Evolutionary conservation across 495 filamentous ascomycete genomes (phyloP).

Genomic region (Neohortaea acidophila): DNA sequence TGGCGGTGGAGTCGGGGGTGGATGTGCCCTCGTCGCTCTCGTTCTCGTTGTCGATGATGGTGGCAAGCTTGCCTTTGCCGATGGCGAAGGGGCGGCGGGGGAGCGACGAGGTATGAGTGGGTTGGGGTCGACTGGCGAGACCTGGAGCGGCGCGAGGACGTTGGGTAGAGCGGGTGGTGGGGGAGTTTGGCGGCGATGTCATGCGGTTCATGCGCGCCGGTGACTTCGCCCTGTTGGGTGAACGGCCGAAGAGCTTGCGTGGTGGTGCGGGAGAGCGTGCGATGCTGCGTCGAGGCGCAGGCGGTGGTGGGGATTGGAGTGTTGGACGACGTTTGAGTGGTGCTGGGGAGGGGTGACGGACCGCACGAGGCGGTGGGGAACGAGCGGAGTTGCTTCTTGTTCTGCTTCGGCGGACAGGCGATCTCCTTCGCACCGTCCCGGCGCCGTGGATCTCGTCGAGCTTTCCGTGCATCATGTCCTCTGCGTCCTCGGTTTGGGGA

Average conservation of each 20-base stretch:
- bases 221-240: constrained; percentile 54
- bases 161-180: constrained; percentile 38
- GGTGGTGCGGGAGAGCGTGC: constrained; percentile 30
- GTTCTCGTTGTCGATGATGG: constrained; percentile 1
- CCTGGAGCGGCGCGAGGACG: constrained; percentile 5
- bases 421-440: background rate
- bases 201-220: constrained; percentile 37
- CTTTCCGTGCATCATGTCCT: constrained; percentile 29
- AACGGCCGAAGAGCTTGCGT: constrained; percentile 47
- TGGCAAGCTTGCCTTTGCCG: constrained; percentile 12
- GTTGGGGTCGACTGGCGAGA: constrained; percentile 24
- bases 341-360: constrained; percentile 32
- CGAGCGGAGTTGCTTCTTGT: constrained; percentile 36
- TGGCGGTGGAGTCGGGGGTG: constrained; percentile 15
- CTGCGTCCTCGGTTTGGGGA: constrained; percentile 41
- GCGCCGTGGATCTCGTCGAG: constrained; percentile 19
- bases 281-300: constrained; percentile 7
- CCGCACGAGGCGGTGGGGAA: constrained; percentile 33
- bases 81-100: constrained; percentile 15
- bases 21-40: constrained; percentile 15
- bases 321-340: constrained; percentile 7
- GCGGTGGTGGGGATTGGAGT: constrained; percentile 12
- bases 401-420: constrained; percentile 17
- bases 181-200: constrained; percentile 45
- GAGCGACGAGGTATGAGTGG: constrained; percentile 25